These are phyloP conservation scores for Neurospora crassa DNA, from an alignment of 2,329 filamentous ascomycete species.

Conservation along the genomic window DNA sequence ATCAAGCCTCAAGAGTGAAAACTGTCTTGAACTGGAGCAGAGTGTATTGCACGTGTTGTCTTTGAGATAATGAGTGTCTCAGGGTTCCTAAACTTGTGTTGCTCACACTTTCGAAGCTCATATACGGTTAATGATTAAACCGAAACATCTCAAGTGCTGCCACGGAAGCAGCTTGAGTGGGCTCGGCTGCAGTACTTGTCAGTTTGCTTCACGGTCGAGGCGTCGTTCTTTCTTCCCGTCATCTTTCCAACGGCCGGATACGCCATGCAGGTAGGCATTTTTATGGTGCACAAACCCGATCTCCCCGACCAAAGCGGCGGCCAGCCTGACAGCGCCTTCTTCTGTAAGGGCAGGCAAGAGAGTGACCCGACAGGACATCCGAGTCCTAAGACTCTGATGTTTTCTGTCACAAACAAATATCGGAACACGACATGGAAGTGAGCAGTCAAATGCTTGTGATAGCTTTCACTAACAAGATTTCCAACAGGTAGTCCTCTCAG, in stretches of 20 bases:
- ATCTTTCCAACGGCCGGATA: slow-evolving; percentile 1
- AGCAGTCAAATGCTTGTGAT: background rate
- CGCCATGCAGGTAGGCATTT: slow-evolving; percentile 1
- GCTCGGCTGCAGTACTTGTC: slow-evolving; percentile 2
- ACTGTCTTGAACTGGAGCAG: slow-evolving; percentile 10
- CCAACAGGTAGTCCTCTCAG: background rate
- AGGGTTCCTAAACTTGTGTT: background rate
- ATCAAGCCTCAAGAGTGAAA: slow-evolving; percentile 1
- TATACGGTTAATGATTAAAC: slow-evolving; percentile 8
- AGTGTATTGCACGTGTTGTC: slow-evolving; percentile 15
- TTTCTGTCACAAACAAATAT: background rate
- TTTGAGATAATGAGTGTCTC: slow-evolving; percentile 10
- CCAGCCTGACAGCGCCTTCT: background rate
- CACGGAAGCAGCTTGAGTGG: background rate
- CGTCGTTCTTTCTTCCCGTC: background rate
- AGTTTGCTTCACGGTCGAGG: background rate
- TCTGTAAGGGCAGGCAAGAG: background rate
- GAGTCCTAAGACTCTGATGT: background rate
- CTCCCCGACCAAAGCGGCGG: background rate
- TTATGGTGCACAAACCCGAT: background rate
- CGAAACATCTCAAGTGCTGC: slow-evolving; percentile 7
- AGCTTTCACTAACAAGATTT: background rate
- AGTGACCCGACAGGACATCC: background rate
- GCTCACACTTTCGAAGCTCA: background rate
- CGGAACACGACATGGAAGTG: background rate